These are phyloP conservation scores for Suhomyces wounanorum DNA, from an alignment of 1,139 yeast genomes.

Conservation along the genomic window DNA sequence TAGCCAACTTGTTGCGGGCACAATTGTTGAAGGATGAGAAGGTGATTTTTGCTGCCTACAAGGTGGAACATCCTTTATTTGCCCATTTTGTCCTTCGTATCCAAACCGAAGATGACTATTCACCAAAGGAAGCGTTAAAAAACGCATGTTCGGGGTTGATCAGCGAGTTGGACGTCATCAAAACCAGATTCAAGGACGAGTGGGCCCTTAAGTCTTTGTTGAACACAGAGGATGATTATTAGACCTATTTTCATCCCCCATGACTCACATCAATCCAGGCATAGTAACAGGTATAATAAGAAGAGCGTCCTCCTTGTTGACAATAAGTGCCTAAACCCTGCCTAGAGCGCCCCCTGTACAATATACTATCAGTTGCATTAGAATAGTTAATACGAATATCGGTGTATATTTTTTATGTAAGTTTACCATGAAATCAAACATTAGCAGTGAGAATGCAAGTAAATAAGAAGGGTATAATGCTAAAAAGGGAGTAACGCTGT, in stretches of 20 bases:
- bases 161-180: slow-evolving; percentile 71
- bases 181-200: slow-evolving; percentile 81
- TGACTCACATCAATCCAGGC: background rate
- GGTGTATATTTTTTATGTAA: slow-evolving; percentile 4
- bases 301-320: background rate
- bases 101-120: slow-evolving; percentile 93
- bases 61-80: slow-evolving; percentile 95
- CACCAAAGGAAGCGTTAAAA: slow-evolving; percentile 86
- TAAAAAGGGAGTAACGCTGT: slow-evolving; percentile 9
- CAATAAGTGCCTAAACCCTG: background rate
- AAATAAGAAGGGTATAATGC: slow-evolving; percentile 12
- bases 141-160: slow-evolving; percentile 87
- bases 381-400: background rate
- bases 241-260: background rate
- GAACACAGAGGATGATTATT: slow-evolving; percentile 51
- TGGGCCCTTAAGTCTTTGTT: slow-evolving; percentile 86
- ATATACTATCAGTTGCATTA: background rate
- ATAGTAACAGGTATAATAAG: background rate
- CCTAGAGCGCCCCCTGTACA: slow-evolving; percentile 4
- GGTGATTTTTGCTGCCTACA: slow-evolving; percentile 94
- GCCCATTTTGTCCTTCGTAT: slow-evolving; percentile 92
- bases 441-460: slow-evolving; percentile 12
- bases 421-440: slow-evolving; percentile 10
- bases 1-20: slow-evolving; percentile 85
- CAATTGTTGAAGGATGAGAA: slow-evolving; percentile 83